A percentile compares a stretch with the other conserved stretches of the same genome.
phyloP scores from a whole-genome alignment of 768 basidiomycete genomes.

The Calvatia gigantea region DNA sequence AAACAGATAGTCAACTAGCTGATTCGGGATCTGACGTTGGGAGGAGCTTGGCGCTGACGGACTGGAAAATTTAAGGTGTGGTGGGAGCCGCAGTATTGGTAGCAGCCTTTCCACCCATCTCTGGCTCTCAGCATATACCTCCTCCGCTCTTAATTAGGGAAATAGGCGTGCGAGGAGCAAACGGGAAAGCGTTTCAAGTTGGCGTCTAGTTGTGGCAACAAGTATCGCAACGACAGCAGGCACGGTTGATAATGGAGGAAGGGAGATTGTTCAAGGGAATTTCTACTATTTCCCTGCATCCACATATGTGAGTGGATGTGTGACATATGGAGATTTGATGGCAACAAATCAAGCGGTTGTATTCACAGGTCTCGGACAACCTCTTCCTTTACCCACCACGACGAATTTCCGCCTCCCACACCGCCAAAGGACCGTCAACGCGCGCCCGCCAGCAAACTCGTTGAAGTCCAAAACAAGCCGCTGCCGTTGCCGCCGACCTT shows the following conservation, averaged over 20 bases:
- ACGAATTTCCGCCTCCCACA: neutral
- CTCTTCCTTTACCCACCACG: neutral
- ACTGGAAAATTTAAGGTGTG: neutral
- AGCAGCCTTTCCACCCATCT: neutral
- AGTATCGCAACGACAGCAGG: neutral
- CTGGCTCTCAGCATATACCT: too few species aligned
- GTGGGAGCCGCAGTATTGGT: neutral
- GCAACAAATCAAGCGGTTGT: constrained; percentile 2
- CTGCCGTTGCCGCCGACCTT: neutral
- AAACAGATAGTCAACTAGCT: neutral
- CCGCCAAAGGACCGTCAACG: neutral
- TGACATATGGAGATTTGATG: constrained; percentile 10
- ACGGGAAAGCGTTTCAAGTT: neutral
- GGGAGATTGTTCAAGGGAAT: neutral
- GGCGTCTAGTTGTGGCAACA: neutral
- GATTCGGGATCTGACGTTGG: neutral
- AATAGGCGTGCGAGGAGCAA: neutral
- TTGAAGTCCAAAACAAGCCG: constrained; percentile 2
- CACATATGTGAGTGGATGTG: neutral
- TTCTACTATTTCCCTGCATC: too few species aligned
- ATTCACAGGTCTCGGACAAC: neutral
- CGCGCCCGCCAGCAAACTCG: neutral
- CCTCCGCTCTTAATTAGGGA: neutral
- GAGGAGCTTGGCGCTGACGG: constrained; percentile 1
- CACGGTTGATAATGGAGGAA: neutral